Conservation (phyloP, 495 filamentous ascomycete species). For the Penicillium ucsense region DNA sequence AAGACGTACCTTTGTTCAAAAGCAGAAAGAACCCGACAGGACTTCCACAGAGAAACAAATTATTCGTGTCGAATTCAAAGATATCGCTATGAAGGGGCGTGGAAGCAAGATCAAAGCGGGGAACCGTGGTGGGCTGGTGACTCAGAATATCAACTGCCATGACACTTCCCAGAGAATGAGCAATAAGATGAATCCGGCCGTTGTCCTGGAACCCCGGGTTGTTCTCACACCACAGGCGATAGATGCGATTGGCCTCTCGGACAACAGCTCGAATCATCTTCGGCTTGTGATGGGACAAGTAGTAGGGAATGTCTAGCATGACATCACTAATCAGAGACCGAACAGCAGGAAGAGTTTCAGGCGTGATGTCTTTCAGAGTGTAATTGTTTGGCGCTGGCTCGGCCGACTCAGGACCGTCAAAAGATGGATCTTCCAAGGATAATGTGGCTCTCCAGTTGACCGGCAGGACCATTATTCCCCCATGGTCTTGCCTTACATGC, state of each 20-base stretch:
- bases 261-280: conserved; percentile 89
- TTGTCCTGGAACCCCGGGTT: conserved; percentile 74
- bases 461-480: conserved; percentile 65
- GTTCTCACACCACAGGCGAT: conserved; percentile 84
- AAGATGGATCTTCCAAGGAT: conserved; percentile 68
- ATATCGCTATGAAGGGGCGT: conserved; percentile 44
- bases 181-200: conserved; percentile 85
- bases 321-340: conserved; percentile 89
- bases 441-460: conserved; percentile 86
- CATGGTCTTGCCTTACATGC: conserved; percentile 59
- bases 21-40: conserved; percentile 89
- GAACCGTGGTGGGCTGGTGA: conserved; percentile 66
- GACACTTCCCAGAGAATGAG: conserved; percentile 85
- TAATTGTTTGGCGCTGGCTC: conserved; percentile 54
- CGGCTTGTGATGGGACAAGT: conserved; percentile 87
- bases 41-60: conserved; percentile 85
- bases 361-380: conserved; percentile 80
- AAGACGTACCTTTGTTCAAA: conserved; percentile 57
- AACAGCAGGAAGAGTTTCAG: conserved; percentile 78
- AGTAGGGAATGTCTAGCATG: conserved; percentile 96
- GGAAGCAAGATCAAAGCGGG: conserved; percentile 43
- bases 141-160: conserved; percentile 90
- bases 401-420: conserved; percentile 34
- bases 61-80: conserved; percentile 86
- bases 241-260: conserved; percentile 88